Evolutionary conservation across 306 rosid species (phyloP), one percentile per base, ranked within the genome.

Genomic region (Medicago ruthenica): DNA sequence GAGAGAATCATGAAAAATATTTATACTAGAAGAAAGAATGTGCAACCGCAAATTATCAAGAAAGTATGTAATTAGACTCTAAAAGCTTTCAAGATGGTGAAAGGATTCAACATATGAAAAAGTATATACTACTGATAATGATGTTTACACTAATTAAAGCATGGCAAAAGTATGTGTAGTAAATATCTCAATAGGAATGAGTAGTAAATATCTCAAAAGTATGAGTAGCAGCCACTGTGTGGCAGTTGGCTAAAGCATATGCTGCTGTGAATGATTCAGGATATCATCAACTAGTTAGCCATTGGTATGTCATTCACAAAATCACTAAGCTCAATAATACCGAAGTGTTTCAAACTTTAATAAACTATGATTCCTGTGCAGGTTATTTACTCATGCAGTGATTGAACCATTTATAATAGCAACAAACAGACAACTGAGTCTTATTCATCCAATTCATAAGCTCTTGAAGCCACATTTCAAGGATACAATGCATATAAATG

Each of bases 211-310:
- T n/a, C n/a, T n/a, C n/a, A n/a, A n/a, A n/a, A n/a, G n/a, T n/a
- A n/a, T n/a, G 91, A 9, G 82, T 85, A 0, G 93, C 90, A 11
- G 91, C 89, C 37, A 51, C 97, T 0, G 86, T 96, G 59, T 96
- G 99, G 99, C 97, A 92, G 73, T 76, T 96, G 41, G 98, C 99
- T 4, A 96, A 92, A 81, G 98, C 98, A 75, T 96, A 90, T 73
- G 98, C 81, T 48, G 89, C 93, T 7, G 97, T 96, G 5, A 92
- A 87, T 47, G 99, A 96, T 85, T 92, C 99, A 13, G 99, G 98
- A 67, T 92, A 90, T 71, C 99, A 96, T 74, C 99, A 96, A 66
- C 88, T 96, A 27, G 85, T 96, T 66, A 89, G 97, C 87, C 99
- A 96, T 82, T 96, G 99, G 99, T 94, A 94, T 57, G 81, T 53